A percentile compares a stretch with the other conserved stretches of the same genome.
Conservation (phyloP, 345 rosid genomes). For the Populus nigra region DNA sequence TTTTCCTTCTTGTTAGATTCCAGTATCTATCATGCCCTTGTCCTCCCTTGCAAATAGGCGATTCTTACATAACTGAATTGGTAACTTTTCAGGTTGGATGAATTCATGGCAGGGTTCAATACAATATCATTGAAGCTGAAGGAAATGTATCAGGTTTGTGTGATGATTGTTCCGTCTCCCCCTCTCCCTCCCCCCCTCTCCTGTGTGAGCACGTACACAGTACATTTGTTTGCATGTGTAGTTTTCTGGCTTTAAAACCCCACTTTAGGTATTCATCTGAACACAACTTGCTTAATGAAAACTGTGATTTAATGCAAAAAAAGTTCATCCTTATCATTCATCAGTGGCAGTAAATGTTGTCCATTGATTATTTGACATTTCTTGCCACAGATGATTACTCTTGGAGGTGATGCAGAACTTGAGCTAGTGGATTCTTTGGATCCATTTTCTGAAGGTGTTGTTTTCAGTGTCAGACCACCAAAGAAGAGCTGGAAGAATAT, state of each 20-base stretch:
- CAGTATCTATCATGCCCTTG: not conserved
- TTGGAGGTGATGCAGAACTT: constrained; percentile 98
- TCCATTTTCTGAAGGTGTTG: constrained; percentile 98
- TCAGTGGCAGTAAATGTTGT: no score
- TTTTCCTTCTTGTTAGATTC: constrained; percentile 2
- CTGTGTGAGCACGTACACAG: not conserved
- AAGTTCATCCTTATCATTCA: no score
- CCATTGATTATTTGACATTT: no score
- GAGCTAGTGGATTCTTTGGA: constrained; percentile 96
- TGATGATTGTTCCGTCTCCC: not conserved
- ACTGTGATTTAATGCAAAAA: no score
- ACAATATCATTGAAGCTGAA: constrained; percentile 86
- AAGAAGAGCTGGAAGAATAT: constrained; percentile 99
- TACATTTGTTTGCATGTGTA: no score
- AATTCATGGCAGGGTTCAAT: constrained; percentile 96
- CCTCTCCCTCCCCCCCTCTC: no score
- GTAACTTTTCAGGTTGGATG: constrained; percentile 72
- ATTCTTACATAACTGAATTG: constrained; percentile 21
- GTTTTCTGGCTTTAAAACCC: no score
- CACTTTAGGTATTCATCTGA: no score
- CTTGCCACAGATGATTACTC: constrained; percentile 79
- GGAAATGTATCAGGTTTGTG: constrained; percentile 98
- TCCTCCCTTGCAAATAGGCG: not conserved
- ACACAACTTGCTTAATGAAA: no score
- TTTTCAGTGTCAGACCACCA: constrained; percentile 96